Percentiles rank a stretch among this genome's conserved stretches.
phyloP scores from a whole-genome alignment of 2,329 filamentous ascomycete genomes.

The Claviceps maximensis region DNA sequence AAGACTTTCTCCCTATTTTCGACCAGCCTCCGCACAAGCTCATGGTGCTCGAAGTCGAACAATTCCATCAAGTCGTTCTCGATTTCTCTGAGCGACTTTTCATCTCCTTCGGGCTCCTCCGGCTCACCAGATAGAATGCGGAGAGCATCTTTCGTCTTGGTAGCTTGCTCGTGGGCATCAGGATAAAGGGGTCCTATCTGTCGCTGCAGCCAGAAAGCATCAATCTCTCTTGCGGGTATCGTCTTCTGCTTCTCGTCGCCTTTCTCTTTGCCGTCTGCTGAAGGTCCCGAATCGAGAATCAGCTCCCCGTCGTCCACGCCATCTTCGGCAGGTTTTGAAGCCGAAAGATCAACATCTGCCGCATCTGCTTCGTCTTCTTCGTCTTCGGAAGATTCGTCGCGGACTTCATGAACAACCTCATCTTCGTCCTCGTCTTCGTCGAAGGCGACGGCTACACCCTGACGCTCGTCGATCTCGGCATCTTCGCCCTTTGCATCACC shows the following conservation, averaged over 20 bases:
- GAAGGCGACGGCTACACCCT: slow-evolving; percentile 95
- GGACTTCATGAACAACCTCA: slow-evolving; percentile 69
- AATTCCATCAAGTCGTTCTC: slow-evolving; percentile 98
- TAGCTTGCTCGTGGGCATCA: slow-evolving; percentile 84
- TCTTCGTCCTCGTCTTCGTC: slow-evolving; percentile 81
- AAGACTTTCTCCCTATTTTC: slow-evolving; percentile 88
- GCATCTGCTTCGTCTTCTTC: slow-evolving; percentile 48
- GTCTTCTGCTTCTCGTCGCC: slow-evolving; percentile 40
- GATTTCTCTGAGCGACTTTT: slow-evolving; percentile 78
- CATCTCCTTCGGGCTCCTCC: slow-evolving; percentile 58
- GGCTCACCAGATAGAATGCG: slow-evolving; percentile 67
- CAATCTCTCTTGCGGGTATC: slow-evolving; percentile 77
- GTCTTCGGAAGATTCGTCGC: slow-evolving; percentile 74
- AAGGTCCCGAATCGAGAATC: slow-evolving; percentile 58
- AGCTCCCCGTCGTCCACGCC: slow-evolving; percentile 63
- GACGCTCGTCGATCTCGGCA: slow-evolving; percentile 79
- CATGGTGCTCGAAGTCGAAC: slow-evolving; percentile 93
- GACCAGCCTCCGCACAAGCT: slow-evolving; percentile 81
- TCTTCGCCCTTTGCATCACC: slow-evolving; percentile 49
- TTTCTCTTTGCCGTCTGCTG: slow-evolving; percentile 30
- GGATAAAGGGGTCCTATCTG: slow-evolving; percentile 80
- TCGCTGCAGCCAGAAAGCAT: slow-evolving; percentile 93
- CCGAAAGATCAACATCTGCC: slow-evolving; percentile 26
- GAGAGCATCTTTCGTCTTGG: slow-evolving; percentile 78
- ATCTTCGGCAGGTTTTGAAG: slow-evolving; percentile 21